These are phyloP conservation scores for Copromyces sp. DNA, from an alignment of 495 filamentous ascomycete genomes.

Conservation along the genomic window DNA sequence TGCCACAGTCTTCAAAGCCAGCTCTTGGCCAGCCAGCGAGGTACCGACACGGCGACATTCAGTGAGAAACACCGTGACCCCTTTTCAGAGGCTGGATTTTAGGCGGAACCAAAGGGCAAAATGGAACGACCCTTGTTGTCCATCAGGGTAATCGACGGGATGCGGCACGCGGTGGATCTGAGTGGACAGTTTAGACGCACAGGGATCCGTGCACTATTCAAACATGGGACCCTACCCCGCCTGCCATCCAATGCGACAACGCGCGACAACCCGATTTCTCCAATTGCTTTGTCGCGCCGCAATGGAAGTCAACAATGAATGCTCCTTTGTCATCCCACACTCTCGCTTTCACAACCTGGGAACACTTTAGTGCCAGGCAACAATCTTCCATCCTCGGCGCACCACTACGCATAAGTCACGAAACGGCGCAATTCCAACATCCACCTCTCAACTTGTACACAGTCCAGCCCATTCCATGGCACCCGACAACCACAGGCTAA, in stretches of 20 bases:
- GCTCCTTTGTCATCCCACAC: background rate
- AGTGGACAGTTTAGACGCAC: background rate
- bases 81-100: background rate
- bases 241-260: background rate
- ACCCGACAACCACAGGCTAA: background rate
- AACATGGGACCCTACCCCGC: background rate
- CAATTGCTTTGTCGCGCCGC: background rate
- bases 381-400: background rate
- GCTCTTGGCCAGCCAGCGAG: background rate
- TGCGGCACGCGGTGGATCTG: background rate
- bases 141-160: background rate
- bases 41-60: background rate
- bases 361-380: background rate
- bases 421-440: background rate
- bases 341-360: background rate
- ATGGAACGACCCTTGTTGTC: background rate
- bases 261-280: background rate
- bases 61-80: background rate
- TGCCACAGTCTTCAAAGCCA: background rate
- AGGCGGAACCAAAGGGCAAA: background rate
- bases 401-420: background rate
- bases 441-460: background rate
- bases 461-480: background rate
- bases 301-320: background rate
- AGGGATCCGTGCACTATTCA: background rate